phyloP scores from a whole-genome alignment of 257 asterid genomes.

The Solanum virginianum region DNA sequence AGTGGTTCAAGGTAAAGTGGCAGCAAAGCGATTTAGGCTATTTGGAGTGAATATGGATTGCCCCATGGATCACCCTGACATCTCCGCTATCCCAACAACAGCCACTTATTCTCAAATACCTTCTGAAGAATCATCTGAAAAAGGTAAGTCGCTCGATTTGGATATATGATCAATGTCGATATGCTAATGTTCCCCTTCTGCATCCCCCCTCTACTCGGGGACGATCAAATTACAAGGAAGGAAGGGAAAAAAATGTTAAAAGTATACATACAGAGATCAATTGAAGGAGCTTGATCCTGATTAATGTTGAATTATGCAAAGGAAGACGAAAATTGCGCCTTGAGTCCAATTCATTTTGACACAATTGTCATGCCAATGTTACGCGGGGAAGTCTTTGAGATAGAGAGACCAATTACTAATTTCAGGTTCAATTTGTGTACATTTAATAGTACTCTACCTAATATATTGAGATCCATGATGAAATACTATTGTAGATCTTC shows the following conservation, averaged over 20 bases:
- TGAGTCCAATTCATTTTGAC: neutral
- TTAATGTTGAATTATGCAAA: neutral
- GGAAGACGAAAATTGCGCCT: neutral
- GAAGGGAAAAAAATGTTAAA: neutral
- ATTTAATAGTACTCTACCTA: neutral
- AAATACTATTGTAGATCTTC: neutral
- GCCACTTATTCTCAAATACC: neutral
- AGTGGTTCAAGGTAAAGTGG: conserved; percentile 94
- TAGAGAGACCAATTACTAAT: neutral
- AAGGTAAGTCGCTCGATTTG: conserved; percentile 66
- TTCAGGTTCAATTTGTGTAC: neutral
- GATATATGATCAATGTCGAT: conserved; percentile 26
- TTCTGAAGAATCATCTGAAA: conserved; percentile 6
- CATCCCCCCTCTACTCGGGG: neutral
- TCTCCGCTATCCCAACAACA: conserved; percentile 3
- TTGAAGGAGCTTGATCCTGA: neutral
- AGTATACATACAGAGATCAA: neutral
- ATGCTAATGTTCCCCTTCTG: neutral
- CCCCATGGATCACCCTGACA: conserved; percentile 35
- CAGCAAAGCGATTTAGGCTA: conserved; percentile 80
- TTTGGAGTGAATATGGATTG: conserved; percentile 93
- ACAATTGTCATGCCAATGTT: neutral
- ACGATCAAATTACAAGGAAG: neutral
- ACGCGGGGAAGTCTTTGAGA: neutral
- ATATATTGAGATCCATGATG: neutral